Evolutionary conservation across 495 filamentous ascomycete genomes (phyloP), one percentile per base, ranked within the genome.

Genomic region (Penicillium longicatenatum): DNA sequence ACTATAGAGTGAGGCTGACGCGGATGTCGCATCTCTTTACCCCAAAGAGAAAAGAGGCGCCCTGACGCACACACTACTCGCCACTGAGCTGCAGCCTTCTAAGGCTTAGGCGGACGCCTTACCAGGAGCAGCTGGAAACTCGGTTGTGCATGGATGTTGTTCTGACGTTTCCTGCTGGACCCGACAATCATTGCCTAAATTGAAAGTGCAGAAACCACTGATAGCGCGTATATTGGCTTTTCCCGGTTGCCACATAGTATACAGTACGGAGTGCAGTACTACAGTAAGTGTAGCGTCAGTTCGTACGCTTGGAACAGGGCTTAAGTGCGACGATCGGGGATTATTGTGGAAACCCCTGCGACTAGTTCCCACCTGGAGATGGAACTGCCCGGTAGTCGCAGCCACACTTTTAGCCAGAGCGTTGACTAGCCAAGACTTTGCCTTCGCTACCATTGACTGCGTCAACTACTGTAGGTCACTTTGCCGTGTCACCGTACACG

Each of bases 11-110:
- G 47, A 44, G 39, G 53, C 31, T 45, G 46, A 46, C 31, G 44
- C 37, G 26, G 45, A 9, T 48, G 45, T 48, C 45, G 45, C 45
- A 48, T 48, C 45, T 9, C 16, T 48, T 49, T 43, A 16, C 45
- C 47, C 33, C 45, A 26, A 21, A 26, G 46, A 43, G 30, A 55
- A 37, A 42, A 22, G 7, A 39, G 30, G 54, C 50, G 50, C 41
- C 52, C 55, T 57, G 59, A 35, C 52, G 52, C 51, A 43, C 33
- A 50, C 54, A 45, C 56, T 31, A 37, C 14, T 35, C 17, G 31
- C 44, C 46, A 37, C 39, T 59, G 63, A 62, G 58, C 73, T 71
- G 69, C 68, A 73, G 73, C 75, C 72, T 62, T 55, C 69, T 70
- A 76, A 62, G 71, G 72, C 69, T 75, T 69, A 72, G 71, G 67